Evolutionary conservation across 176 grass and related monocot species (phyloP), one percentile per base, ranked within the genome.

Genomic region (Phoenix roebelenii): DNA sequence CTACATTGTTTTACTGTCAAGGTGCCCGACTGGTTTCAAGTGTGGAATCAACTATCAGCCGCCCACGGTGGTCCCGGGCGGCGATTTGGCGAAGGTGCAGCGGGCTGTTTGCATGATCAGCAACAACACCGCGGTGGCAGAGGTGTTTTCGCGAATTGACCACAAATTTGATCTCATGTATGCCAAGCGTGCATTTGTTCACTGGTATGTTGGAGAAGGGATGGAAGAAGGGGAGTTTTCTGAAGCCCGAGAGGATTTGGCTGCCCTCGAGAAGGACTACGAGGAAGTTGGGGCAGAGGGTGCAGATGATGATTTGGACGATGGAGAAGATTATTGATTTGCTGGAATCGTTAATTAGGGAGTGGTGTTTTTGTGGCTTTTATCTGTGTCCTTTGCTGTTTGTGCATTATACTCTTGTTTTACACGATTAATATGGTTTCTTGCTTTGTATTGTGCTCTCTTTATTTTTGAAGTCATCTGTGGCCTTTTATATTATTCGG

Each of bases 1-100:
- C 12, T n/a, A 30, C 48, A 76, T 59, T 49, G 72, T 73, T 52
- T 6, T 3, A 1, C 25, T 64, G 63, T 60, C 48, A 67, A 94
- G 89, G 89, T 94, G 89, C 50, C 89, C 89, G 15, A 94, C 89
- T 32, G 89, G 89, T 54, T 94, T 94, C 66, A 94, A 94, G 77
- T 94, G 89, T 56, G 89, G 89, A n/a, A 94, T 94, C 69, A 94
- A 94, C 71, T 94, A 94, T 67, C 89, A 94, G 77, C 89, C 89
- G 53, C 89, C 89, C 16, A 79, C 89, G 7, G 89, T 94, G 63
- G 89, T 94, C 59, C 89, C 89, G 5, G 84, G 89, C 30, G 89
- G 89, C 1, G 89, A 94, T 55, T 74, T 94, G 74, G 89, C 89
- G 6, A 94, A 88, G 84, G 89, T 94, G 59, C 84, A 94, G 77